Evolutionary conservation across 1,139 yeast genomes (phyloP).

Genomic region (Yamadazyma diddensiae): DNA sequence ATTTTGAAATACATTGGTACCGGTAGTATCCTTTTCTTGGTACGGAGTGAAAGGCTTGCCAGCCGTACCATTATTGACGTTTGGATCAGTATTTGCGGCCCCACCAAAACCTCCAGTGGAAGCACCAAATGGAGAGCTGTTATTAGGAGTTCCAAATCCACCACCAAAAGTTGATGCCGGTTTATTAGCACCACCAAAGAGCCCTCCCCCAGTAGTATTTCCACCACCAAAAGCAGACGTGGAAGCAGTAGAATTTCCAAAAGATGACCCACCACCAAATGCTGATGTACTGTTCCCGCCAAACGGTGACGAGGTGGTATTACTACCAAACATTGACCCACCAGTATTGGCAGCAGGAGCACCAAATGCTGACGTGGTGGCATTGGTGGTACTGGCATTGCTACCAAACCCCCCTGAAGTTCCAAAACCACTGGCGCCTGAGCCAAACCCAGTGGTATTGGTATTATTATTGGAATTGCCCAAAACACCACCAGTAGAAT

Average conservation of each 20-base stretch:
- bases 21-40: constrained; percentile 69
- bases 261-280: constrained; percentile 17
- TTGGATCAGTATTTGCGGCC: constrained; percentile 30
- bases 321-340: constrained; percentile 19
- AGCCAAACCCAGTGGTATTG: background rate
- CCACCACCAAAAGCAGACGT: constrained; percentile 19
- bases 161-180: constrained; percentile 20
- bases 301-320: constrained; percentile 19
- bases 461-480: constrained; percentile 3
- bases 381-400: constrained; percentile 5
- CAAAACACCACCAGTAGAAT: constrained; percentile 12
- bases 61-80: constrained; percentile 65
- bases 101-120: constrained; percentile 25
- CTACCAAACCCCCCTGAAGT: background rate
- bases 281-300: constrained; percentile 18
- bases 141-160: constrained; percentile 22
- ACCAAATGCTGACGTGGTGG: constrained; percentile 36
- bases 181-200: constrained; percentile 23
- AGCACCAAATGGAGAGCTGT: constrained; percentile 22
- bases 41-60: constrained; percentile 62
- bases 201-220: constrained; percentile 18
- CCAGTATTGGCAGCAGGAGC: constrained; percentile 16
- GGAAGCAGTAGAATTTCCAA: constrained; percentile 4
- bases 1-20: constrained; percentile 63
- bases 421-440: constrained; percentile 9